Percentiles rank a stretch among this genome's conserved stretches.
phyloP scores from a whole-genome alignment of 139 green algal species.

The Bryopsis sp. region DNA sequence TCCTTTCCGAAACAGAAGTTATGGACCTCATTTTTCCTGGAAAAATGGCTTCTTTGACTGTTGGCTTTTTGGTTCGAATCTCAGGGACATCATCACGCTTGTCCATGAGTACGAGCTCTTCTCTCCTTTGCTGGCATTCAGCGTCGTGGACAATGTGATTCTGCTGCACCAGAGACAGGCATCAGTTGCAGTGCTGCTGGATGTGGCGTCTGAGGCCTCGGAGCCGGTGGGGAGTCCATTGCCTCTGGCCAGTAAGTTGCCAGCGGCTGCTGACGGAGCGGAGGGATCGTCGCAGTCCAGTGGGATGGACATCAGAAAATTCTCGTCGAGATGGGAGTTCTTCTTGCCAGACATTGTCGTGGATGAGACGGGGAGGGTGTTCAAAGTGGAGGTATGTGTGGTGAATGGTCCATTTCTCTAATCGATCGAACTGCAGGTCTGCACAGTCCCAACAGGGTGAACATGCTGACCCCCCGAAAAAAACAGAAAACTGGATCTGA shows the following conservation, averaged over 20 bases:
- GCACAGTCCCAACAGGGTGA: no score
- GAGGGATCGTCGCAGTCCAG: background rate
- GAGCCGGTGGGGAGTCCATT: slow-evolving; percentile 9
- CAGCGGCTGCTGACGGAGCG: background rate
- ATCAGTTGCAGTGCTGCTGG: background rate
- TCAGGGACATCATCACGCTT: slow-evolving; percentile 6
- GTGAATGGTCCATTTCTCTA: background rate
- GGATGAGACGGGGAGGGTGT: slow-evolving; percentile 11
- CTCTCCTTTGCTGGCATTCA: slow-evolving; percentile 2
- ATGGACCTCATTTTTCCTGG: no score
- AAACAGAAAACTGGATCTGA: no score
- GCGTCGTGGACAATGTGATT: slow-evolving; percentile 9
- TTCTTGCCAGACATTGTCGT: slow-evolving; percentile 10
- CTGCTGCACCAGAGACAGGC: slow-evolving; percentile 6
- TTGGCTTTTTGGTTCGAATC: background rate
- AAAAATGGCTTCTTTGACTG: no score
- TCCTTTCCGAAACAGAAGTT: no score
- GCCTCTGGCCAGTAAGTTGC: background rate
- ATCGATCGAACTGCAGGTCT: no score
- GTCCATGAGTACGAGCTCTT: slow-evolving; percentile 1
- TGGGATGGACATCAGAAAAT: background rate
- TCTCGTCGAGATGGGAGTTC: background rate
- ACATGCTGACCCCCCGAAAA: no score
- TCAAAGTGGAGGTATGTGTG: background rate
- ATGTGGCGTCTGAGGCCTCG: background rate